phyloP scores from a whole-genome alignment of 1,284 basidiomycete genomes.

The Fistulina hepatica region DNA sequence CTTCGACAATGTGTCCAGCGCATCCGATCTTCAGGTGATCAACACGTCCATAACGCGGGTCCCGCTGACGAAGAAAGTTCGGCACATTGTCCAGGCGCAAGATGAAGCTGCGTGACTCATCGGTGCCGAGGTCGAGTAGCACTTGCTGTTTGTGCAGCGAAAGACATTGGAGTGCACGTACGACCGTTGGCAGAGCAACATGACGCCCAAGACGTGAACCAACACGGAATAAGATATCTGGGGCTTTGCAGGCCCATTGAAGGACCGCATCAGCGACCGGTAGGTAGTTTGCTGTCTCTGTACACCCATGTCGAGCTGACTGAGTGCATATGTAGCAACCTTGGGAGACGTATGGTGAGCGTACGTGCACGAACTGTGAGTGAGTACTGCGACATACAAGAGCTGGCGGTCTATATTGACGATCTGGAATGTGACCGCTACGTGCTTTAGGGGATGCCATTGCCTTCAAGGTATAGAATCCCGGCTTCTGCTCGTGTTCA shows the following conservation, averaged over 20 bases:
- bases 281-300: neutral
- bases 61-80: slow-evolving; percentile 12
- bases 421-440: no score
- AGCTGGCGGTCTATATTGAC: neutral
- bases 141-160: neutral
- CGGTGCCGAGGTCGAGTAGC: neutral
- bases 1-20: slow-evolving; percentile 13
- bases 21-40: slow-evolving; percentile 19
- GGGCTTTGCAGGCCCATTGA: neutral
- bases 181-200: neutral
- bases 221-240: neutral
- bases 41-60: slow-evolving; percentile 16
- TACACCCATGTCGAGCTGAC: neutral
- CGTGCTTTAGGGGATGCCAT: no score
- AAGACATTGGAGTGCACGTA: neutral
- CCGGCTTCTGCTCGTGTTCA: neutral
- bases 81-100: slow-evolving; percentile 19
- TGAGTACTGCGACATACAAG: no score
- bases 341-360: neutral
- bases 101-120: neutral
- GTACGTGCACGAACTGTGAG: neutral
- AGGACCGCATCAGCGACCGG: neutral
- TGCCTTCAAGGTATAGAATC: no score
- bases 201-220: neutral
- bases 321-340: neutral